Evolutionary conservation across 331 rosid genomes (phyloP), one percentile per base, ranked within the genome.

Genomic region (Telfairia occidentalis): DNA sequence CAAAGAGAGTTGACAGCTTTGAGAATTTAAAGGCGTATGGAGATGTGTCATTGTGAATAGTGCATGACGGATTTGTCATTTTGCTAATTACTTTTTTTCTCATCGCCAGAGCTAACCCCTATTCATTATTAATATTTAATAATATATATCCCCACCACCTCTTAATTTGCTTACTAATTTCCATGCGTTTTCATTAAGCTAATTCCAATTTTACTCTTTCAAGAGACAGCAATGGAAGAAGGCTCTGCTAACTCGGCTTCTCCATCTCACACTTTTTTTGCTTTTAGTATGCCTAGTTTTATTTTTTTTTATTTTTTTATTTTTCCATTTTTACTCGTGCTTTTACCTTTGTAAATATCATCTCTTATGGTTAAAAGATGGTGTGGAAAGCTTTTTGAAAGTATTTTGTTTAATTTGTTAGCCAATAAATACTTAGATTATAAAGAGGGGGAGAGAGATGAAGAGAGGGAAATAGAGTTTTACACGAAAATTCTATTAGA

Each of bases 11-110:
- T 70, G 74, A 70, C 57, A 70, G 74, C 24, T 26, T 70, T 26
- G 74, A 70, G 74, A 70, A 70, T 70, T 42, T 45, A 70, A 45
- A 70, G 52, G 40, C 57, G 7, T 26, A 29, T 34, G 57, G 21
- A 45, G 15, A 69, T 24, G 40, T 69, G 74, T 69, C 74, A 43
- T 69, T 16, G 21, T 19, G 7, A 24, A 34, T 32, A 61, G 18
- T 70, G 74, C 74, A 70, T 70, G 74, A 70, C 15, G 5, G 9
- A 66, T 70, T 70, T 70, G 74, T 70, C 74, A 70, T 26, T 28
- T 70, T 26, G 42, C 16, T 43, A 70, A 70, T 70, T 43, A 26
- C 7, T 28, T 15, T 24, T 38, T 10, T 65, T 21, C 2, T 28
- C 42, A 2, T 54, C 30, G 15, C n/a, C 19, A 54, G 3, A 59